phyloP scores from a whole-genome alignment of 2,329 filamentous ascomycete genomes.

The Cladophialophora psammophila region DNA sequence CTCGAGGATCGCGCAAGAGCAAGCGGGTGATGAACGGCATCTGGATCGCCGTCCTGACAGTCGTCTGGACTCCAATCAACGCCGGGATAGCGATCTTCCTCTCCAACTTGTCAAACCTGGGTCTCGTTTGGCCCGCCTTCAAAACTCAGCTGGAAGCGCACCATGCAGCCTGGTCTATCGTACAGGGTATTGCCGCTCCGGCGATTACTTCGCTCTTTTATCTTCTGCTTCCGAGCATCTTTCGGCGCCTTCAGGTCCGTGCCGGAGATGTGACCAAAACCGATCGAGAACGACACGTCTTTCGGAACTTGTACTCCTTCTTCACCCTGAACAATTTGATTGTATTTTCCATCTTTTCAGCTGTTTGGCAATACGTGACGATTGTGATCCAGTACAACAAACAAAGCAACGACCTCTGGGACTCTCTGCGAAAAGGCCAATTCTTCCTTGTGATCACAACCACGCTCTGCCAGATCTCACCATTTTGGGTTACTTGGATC shows the following conservation, averaged over 20 bases:
- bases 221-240: constrained; percentile 85
- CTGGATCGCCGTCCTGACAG: constrained; percentile 80
- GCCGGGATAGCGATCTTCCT: constrained; percentile 93
- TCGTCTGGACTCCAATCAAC: constrained; percentile 91
- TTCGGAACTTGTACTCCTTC: constrained; percentile 89
- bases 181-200: constrained; percentile 91
- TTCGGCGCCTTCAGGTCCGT: constrained; percentile 81
- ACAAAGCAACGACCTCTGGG: constrained; percentile 68
- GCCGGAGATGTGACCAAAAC: constrained; percentile 93
- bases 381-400: constrained; percentile 67
- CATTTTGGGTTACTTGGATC: constrained; percentile 94
- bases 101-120: constrained; percentile 82
- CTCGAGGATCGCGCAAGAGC: constrained; percentile 71
- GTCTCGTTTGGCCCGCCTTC: constrained; percentile 80
- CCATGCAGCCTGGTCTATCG: constrained; percentile 77
- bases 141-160: constrained; percentile 67
- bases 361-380: constrained; percentile 76
- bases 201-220: constrained; percentile 88
- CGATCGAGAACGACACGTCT: constrained; percentile 87
- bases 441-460: constrained; percentile 71
- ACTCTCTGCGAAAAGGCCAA: constrained; percentile 70
- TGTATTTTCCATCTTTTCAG: constrained; percentile 90
- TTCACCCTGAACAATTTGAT: constrained; percentile 98
- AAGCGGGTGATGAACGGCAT: constrained; percentile 80
- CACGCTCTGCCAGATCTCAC: constrained; percentile 81